Percentiles rank a stretch among this genome's conserved stretches.
phyloP scores from a whole-genome alignment of 805 yeast genomes.

The Yarrowia sp. region DNA sequence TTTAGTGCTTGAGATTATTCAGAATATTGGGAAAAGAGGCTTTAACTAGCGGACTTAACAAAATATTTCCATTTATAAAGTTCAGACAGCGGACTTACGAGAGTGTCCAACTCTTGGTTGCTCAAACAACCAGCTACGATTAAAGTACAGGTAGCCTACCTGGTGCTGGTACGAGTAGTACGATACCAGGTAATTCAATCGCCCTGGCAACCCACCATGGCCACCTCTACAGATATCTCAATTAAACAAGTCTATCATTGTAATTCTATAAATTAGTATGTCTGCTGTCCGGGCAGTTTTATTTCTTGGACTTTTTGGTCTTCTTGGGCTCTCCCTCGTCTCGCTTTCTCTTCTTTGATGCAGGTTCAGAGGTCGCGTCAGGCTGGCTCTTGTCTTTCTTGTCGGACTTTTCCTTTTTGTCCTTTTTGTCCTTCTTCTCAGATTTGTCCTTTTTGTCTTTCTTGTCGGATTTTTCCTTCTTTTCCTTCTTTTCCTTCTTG shows the following conservation, averaged over 20 bases:
- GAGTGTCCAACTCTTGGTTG: too few relatives aligned
- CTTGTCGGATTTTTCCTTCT: background rate
- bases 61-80: too few relatives aligned
- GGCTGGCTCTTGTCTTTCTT: background rate
- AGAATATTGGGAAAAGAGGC: too few relatives aligned
- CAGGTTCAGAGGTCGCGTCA: background rate
- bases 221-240: background rate
- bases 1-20: too few relatives aligned
- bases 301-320: slow-evolving; percentile 3
- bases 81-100: too few relatives aligned
- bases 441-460: background rate
- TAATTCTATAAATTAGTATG: slow-evolving; percentile 8
- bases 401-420: background rate
- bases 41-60: too few relatives aligned
- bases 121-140: too few relatives aligned
- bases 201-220: background rate
- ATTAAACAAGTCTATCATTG: background rate
- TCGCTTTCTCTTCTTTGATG: slow-evolving; percentile 20
- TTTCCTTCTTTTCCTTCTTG: background rate
- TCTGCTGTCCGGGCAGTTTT: background rate
- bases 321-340: slow-evolving; percentile 17
- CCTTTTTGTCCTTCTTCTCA: background rate
- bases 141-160: too few relatives aligned
- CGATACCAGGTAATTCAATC: too few relatives aligned
- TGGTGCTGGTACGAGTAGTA: too few relatives aligned